Evolutionary conservation across 2,329 filamentous ascomycete genomes (phyloP), one percentile per base, ranked within the genome.

Genomic region (Graphiopsis chlorocephala): DNA sequence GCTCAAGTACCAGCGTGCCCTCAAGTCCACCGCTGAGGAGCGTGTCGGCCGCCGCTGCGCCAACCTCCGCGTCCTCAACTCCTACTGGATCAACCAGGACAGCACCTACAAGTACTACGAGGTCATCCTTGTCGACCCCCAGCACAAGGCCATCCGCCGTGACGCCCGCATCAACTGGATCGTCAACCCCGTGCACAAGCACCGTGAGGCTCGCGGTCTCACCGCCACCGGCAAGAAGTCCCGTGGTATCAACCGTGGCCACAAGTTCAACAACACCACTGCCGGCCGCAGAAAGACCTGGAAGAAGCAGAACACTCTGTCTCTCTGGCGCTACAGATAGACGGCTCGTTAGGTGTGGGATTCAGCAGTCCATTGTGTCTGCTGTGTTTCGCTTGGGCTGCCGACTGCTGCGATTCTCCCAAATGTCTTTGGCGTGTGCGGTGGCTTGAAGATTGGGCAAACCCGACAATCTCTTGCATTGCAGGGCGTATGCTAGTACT

Each of bases 21-120:
- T 98, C 82, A 91, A 90, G 83, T 88, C 94, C 77, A 99, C 95
- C 77, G 96, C 96, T 77, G 96, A 99, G 88, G 95, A 99, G 90
- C 95, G 95, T 91, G 94, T 99, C 81, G 95, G 96, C 79, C 93
- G 93, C 83, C 93, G 94, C 82, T 97, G 93, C 87, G 93, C 93
- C 85, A 99, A 99, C 86, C 85, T 99, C 83, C 93, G 95, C 80
- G 95, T 99, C 80, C 91, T 99, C 79, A 99, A 99, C 91, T 98
- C 94, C 71, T 99, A 99, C 93, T 99, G 96, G 96, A 92, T 99
- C 88, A 99, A 99, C 91, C 93, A 98, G 88, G 95, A 99, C 87
- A 97, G 93, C 68, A 99, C 95, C 84, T 99, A 98, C 92, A 99
- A 99, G 89, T 99, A 99, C 91, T 99, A 88, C 87, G 95, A 99